A percentile compares a stretch with the other conserved stretches of the same genome.
phyloP scores from a whole-genome alignment of 768 basidiomycete genomes.

The Clathrus columnatus region DNA sequence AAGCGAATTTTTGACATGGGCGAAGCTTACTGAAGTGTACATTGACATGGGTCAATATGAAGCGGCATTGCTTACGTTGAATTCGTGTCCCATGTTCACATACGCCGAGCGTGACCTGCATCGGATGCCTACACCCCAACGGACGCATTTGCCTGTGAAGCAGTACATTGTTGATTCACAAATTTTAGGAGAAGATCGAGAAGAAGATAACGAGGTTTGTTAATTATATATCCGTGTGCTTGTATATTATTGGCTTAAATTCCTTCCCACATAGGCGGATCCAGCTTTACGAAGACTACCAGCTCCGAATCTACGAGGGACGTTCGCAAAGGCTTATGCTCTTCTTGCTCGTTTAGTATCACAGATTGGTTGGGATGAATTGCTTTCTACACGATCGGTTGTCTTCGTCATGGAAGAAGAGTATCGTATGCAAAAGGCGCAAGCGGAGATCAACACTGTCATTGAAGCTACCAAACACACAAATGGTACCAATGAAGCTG shows the following conservation, averaged over 20 bases:
- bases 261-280: conserved; percentile 53
- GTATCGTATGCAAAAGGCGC: conserved; percentile 92
- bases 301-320: conserved; percentile 88
- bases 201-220: conserved; percentile 77
- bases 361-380: conserved; percentile 97
- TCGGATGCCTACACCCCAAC: conserved; percentile 67
- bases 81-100: conserved; percentile 99
- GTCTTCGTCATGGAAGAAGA: conserved; percentile 99
- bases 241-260: neutral
- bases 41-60: conserved; percentile 86
- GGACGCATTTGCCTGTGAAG: conserved; percentile 80
- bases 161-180: conserved; percentile 68
- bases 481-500: conserved; percentile 24
- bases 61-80: conserved; percentile 85
- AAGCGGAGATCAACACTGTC: conserved; percentile 44
- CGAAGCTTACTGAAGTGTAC: conserved; percentile 91
- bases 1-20: conserved; percentile 98
- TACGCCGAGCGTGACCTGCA: conserved; percentile 95
- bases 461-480: conserved; percentile 18
- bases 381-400: conserved; percentile 84
- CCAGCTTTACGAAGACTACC: conserved; percentile 90
- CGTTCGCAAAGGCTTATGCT: conserved; percentile 90
- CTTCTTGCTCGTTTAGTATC: conserved; percentile 86
- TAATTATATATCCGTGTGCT: neutral
- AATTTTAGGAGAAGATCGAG: conserved; percentile 77